Base-by-base conservation (phyloP, 129 eudicot genomes). In the Chrysanthemum lavandulifolium region DNA sequence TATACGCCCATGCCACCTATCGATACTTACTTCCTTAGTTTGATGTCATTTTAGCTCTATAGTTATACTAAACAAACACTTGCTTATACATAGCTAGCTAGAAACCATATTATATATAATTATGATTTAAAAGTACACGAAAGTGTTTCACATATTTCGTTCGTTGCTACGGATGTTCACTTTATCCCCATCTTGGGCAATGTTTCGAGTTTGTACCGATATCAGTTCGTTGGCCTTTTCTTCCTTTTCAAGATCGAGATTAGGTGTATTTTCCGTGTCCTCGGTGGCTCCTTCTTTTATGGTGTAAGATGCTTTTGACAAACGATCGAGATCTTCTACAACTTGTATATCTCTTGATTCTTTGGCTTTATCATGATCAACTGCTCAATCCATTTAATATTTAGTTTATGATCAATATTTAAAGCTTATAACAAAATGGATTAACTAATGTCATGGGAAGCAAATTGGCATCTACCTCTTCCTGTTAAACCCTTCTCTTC, bases 301-400 rank as follows among this genome's bases (percentile, higher is more conserved):
- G 57, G 53, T n/a, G 54, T 40, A 31, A 73, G 63, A 50, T 63
- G 54, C 63, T 50, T 63, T 51, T 31, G 71, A 29, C 59, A 45
- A 18, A 73, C 69, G 23, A 63, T 23, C 18, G 71, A 62, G 69
- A 16, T 74, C 67, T 76, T 76, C 61, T 23, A 61, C 65, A 64
- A 40, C 64, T 25, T 33, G 61, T 29, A 57, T 75, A 57, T 58
- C 59, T 36, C 25, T 43, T 13, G 33, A 13, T 33, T 74, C 64
- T 67, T 47, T 49, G 54, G 63, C 63, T 68, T 68, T 68, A 43
- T 31, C 76, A 70, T n/a, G n/a, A n/a, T n/a, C n/a, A 75, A 73
- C 84, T 80, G 73, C n/a, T 54, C 61, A 71, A 57, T 53, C 25
- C 55, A 76, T 81, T 61, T 51, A 63, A 23, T 13, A 2, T 56